Evolutionary conservation across 306 rosid species (phyloP).

Genomic region (Trifolium subterraneum): DNA sequence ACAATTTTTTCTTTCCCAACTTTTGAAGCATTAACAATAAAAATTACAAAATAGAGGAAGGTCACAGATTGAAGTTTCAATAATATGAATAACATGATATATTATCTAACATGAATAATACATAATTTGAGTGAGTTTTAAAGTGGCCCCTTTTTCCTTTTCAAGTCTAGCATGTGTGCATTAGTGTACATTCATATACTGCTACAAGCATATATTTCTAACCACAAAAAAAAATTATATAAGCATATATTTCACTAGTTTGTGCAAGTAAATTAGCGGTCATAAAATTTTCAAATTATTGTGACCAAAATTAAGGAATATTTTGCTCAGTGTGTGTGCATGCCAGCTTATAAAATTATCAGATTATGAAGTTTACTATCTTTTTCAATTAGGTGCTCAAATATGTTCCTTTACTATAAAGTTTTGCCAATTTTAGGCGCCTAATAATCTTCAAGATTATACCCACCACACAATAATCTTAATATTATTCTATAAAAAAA

Average conservation of each 20-base stretch:
- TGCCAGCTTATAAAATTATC: constrained; percentile 55
- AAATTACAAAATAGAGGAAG: no score
- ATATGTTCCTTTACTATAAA: constrained; percentile 39
- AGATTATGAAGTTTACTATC: constrained; percentile 33
- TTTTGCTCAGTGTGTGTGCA: constrained; percentile 49
- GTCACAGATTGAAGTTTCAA: no score
- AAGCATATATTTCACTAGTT: neutral
- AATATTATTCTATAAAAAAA: no score
- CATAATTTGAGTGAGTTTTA: neutral
- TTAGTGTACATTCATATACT: neutral
- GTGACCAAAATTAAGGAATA: constrained; percentile 36
- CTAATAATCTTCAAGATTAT: constrained; percentile 37
- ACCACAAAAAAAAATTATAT: no score
- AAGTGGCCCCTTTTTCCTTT: neutral
- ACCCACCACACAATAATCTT: constrained; percentile 45
- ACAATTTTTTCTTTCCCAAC: no score
- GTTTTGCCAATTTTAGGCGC: constrained; percentile 43
- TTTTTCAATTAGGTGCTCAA: constrained; percentile 50
- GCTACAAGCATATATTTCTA: no score
- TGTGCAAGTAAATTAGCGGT: constrained; percentile 13
- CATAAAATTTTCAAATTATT: neutral
- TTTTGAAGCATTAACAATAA: no score
- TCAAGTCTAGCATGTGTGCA: neutral
- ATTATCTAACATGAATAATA: neutral
- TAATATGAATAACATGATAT: neutral